These are phyloP conservation scores for Dinochytrium kinnereticum DNA, from an alignment of 371 early-diverging fungal species.

Conservation along the genomic window DNA sequence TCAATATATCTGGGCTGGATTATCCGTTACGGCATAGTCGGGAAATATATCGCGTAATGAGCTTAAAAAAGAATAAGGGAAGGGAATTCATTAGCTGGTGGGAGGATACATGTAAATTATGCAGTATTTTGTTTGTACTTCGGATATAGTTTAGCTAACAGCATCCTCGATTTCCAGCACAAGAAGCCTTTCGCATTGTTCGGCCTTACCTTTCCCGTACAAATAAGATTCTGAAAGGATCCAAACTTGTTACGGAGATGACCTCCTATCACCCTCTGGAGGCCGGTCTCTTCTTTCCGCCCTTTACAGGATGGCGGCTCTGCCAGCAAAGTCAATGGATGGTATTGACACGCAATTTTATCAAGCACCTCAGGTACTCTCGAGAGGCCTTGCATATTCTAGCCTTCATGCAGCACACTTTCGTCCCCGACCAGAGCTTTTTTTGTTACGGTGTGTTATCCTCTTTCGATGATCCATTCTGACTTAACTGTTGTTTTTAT, in stretches of 20 bases:
- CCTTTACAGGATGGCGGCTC: slow-evolving; percentile 21
- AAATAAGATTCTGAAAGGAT: slow-evolving; percentile 1
- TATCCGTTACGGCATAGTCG: slow-evolving; percentile 42
- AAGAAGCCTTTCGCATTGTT: slow-evolving; percentile 7
- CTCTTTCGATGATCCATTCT: not conserved
- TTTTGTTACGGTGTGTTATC: slow-evolving; percentile 24
- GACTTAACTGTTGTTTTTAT: not conserved
- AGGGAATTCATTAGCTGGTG: slow-evolving; percentile 46
- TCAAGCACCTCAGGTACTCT: slow-evolving; percentile 21
- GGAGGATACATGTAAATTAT: slow-evolving; percentile 14
- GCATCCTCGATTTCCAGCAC: slow-evolving; percentile 23
- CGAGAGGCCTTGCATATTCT: slow-evolving; percentile 16
- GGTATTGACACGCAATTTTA: slow-evolving; percentile 18
- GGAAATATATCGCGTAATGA: slow-evolving; percentile 39
- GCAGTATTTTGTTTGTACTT: too few relatives aligned
- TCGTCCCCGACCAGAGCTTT: slow-evolving; percentile 35
- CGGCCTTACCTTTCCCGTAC: slow-evolving; percentile 25
- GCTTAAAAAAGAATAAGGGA: slow-evolving; percentile 15
- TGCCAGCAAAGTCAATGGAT: slow-evolving; percentile 31
- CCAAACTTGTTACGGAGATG: not conserved
- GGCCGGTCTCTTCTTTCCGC: slow-evolving; percentile 22
- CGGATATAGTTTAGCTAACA: slow-evolving; percentile 7
- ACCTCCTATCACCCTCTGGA: slow-evolving; percentile 25
- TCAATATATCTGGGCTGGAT: slow-evolving; percentile 46
- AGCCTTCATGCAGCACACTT: slow-evolving; percentile 35